Conservation (phyloP, 1,284 basidiomycete species). For the Moniliophthora roreri region DNA sequence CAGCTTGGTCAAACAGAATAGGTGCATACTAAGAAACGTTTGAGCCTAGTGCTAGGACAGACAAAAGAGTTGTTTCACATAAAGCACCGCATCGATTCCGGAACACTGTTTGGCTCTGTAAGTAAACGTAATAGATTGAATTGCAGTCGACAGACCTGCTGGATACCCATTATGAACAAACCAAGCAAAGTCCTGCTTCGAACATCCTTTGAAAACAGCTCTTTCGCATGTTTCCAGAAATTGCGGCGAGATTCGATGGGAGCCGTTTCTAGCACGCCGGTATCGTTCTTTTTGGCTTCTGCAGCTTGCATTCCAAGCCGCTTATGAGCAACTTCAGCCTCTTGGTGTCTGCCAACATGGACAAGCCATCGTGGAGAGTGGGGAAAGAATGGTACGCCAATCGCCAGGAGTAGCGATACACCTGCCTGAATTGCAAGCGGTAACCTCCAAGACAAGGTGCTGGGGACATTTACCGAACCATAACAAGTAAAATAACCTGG, state of each 20-base stretch:
- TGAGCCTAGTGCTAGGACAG: conserved; percentile 15
- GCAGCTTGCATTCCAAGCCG: conserved; percentile 27
- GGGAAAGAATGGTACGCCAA: conserved; percentile 47
- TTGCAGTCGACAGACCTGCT: conserved; percentile 29
- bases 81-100: conserved; percentile 38
- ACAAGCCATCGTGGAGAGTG: conserved; percentile 54
- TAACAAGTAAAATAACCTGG: conserved; percentile 53
- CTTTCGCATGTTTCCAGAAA: conserved; percentile 23
- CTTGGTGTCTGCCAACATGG: conserved; percentile 39
- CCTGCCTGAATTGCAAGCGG: conserved; percentile 45
- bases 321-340: conserved; percentile 35
- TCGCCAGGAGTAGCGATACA: conserved; percentile 38
- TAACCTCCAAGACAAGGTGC: conserved; percentile 46
- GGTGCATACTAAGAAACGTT: conserved; percentile 44
- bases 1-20: conserved; percentile 49
- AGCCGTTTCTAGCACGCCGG: conserved; percentile 29
- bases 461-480: conserved; percentile 35
- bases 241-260: conserved; percentile 3
- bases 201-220: conserved; percentile 29
- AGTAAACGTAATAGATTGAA: neutral
- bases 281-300: conserved; percentile 10
- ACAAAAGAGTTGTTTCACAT: conserved; percentile 19
- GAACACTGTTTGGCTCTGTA: conserved; percentile 19
- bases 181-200: conserved; percentile 40
- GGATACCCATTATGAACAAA: conserved; percentile 45